Evolutionary conservation across 371 early-diverging fungal genomes (phyloP), one percentile per base, ranked within the genome.

Genomic region (Zopfochytrium polystomum): DNA sequence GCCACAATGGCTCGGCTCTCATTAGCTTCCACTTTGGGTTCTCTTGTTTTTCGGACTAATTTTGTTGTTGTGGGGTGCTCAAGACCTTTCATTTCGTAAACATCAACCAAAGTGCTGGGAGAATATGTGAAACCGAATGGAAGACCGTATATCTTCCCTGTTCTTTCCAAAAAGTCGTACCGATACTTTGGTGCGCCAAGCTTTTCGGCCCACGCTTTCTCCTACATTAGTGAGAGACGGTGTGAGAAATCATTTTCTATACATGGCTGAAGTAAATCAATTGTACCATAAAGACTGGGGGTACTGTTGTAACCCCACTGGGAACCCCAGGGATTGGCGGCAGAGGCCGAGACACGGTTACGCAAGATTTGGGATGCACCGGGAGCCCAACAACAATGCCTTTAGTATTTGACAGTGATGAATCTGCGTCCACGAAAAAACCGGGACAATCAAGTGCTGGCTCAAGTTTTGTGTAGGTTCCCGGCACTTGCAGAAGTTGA

Each of bases 291-390:
- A 78, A 80, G 0, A 78, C 66, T 1, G 78, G 78, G 3, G 81
- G 78, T 26, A 71, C 66, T 0, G 81, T 78, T 6, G 78, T 80
- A 13, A 67, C 73, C 1, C 53, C 73, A 1, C 27, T 42, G 0
- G 81, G 81, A 0, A 80, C 78, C 3, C 81, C 81, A 3, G 81
- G 81, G 49, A 80, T 76, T 9, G 58, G 52, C 20, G 78, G 81
- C 11, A 78, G 55, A 29, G 72, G 73, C 2, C 81, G 34, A 0
- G 75, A 74, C 1, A 80, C 46, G 0, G 74, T 71, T 3, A 80
- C 72, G 45, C 65, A 72, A 5, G 78, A 78, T 32, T 75, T 71
- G 2, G 72, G 72, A 65, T 78, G 77, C 25, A 80, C 68, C 1
- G 81, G 81, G 20, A 80, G 61, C 23, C 68, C 63, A 15, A 76